phyloP scores from a whole-genome alignment of 768 basidiomycete species.

The Strobilomyces confusus region DNA sequence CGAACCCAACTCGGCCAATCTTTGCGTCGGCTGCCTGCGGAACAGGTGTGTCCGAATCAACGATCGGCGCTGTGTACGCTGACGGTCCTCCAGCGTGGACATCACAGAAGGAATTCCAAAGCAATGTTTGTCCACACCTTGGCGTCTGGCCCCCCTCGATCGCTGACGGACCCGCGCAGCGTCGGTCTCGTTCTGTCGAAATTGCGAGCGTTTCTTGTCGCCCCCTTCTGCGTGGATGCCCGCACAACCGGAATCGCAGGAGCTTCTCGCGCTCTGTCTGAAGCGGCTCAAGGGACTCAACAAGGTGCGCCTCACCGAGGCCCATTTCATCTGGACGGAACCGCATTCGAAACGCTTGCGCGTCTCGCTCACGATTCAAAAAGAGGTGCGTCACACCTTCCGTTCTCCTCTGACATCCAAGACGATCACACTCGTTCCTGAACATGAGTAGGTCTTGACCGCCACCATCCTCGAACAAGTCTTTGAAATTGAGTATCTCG shows the following conservation, averaged over 20 bases:
- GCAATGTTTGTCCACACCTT: conserved; percentile 53
- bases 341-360: conserved; percentile 93
- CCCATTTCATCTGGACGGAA: conserved; percentile 99
- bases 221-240: conserved; percentile 86
- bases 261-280: conserved; percentile 90
- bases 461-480: conserved; percentile 96
- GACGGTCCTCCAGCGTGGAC: conserved; percentile 59
- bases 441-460: conserved; percentile 69
- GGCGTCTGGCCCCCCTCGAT: background rate
- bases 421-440: background rate
- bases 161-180: conserved; percentile 40
- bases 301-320: conserved; percentile 95
- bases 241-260: conserved; percentile 86
- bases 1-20: conserved; percentile 87
- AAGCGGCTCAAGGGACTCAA: conserved; percentile 92
- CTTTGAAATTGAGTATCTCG: conserved; percentile 94
- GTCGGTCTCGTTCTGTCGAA: conserved; percentile 88
- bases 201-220: conserved; percentile 93
- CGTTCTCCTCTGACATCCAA: background rate
- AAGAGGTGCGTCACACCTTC: conserved; percentile 62
- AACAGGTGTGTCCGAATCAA: conserved; percentile 61
- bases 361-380: conserved; percentile 95
- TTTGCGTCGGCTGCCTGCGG: conserved; percentile 83
- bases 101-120: conserved; percentile 98
- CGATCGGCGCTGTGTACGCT: background rate